phyloP scores from a whole-genome alignment of 331 rosid species.

The Pyrus hybrid region DNA sequence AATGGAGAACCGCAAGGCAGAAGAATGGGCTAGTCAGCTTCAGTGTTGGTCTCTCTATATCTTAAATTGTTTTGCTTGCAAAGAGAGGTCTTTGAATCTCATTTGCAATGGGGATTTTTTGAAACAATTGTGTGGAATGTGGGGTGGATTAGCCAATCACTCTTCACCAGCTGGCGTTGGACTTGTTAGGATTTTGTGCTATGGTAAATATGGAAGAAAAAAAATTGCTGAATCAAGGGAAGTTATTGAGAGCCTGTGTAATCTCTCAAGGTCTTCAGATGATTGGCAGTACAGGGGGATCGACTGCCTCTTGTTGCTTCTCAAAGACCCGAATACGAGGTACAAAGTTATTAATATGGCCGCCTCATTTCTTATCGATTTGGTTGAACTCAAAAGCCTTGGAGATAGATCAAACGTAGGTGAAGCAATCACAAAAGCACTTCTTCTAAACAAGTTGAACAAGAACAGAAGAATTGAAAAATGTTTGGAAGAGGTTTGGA shows the following conservation, averaged over 20 bases:
- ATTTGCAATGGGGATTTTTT: conserved; percentile 47
- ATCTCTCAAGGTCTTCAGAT: conserved; percentile 71
- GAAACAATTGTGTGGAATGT: conserved; percentile 48
- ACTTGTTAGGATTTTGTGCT: conserved; percentile 60
- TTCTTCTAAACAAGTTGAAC: conserved; percentile 22
- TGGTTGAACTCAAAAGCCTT: conserved; percentile 51
- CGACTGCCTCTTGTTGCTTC: conserved; percentile 67
- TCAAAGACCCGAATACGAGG: conserved; percentile 63
- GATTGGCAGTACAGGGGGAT: conserved; percentile 84
- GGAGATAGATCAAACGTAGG: conserved; percentile 55
- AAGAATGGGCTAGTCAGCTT: conserved; percentile 82
- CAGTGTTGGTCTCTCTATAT: conserved; percentile 81
- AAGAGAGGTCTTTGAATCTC: conserved; percentile 45
- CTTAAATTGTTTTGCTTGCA: conserved; percentile 75
- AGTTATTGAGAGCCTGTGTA: conserved; percentile 38
- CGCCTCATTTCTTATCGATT: conserved; percentile 41
- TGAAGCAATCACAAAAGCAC: conserved; percentile 39
- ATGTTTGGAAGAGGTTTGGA: conserved; percentile 22
- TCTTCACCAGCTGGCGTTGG: conserved; percentile 69
- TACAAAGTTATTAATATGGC: conserved; percentile 44
- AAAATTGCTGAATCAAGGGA: conserved; percentile 32
- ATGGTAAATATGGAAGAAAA: conserved; percentile 51
- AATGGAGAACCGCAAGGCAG: conserved; percentile 72
- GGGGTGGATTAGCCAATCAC: conserved; percentile 75
- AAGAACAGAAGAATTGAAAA: conserved; percentile 6